Conservation (phyloP, 345 rosid species). For the Populus euphratica region DNA sequence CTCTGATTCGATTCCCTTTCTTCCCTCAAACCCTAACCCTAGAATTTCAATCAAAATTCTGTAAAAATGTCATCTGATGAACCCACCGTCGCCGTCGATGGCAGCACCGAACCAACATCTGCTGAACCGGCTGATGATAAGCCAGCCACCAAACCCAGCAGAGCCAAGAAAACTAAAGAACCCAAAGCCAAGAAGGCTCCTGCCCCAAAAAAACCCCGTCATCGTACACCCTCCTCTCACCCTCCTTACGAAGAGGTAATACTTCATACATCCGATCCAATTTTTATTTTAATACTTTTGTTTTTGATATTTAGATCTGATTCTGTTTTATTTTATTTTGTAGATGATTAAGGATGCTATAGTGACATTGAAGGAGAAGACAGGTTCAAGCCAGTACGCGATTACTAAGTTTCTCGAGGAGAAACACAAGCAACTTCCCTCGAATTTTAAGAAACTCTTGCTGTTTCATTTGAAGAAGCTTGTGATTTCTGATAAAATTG, state of each 20-base stretch:
- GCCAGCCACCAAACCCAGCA: slow-evolving; percentile 34
- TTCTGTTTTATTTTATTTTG: background rate
- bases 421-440: slow-evolving; percentile 64
- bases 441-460: slow-evolving; percentile 61
- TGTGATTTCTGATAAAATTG: slow-evolving; percentile 55
- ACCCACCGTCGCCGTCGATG: slow-evolving; percentile 33
- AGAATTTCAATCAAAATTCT: background rate
- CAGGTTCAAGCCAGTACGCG: slow-evolving; percentile 87
- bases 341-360: slow-evolving; percentile 84
- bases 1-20: too few relatives aligned
- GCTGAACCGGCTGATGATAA: slow-evolving; percentile 31
- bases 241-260: slow-evolving; percentile 73
- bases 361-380: slow-evolving; percentile 65
- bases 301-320: slow-evolving; percentile 18
- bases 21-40: background rate
- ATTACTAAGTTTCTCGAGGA: slow-evolving; percentile 76
- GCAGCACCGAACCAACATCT: slow-evolving; percentile 16
- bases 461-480: slow-evolving; percentile 64
- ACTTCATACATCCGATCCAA: background rate
- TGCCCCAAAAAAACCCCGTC: slow-evolving; percentile 38
- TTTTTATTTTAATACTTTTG: background rate
- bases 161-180: slow-evolving; percentile 46
- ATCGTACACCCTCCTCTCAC: slow-evolving; percentile 35
- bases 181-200: slow-evolving; percentile 46
- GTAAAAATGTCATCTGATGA: slow-evolving; percentile 51